Evolutionary conservation across 2,329 filamentous ascomycete species (phyloP).

Genomic region (Exserohilum rostratum): DNA sequence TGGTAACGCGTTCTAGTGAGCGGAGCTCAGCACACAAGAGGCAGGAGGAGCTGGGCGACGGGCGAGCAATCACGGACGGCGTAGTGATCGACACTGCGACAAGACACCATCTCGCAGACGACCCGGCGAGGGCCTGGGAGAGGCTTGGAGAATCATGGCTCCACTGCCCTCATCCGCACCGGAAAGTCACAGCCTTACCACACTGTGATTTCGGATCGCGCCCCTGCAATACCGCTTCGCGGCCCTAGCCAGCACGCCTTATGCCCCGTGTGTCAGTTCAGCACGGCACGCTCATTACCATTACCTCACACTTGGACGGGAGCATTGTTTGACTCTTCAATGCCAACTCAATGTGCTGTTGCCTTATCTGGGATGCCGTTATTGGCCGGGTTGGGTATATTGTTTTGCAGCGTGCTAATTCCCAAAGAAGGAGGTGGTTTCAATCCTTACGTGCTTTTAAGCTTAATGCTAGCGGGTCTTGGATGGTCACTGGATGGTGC

Average conservation of each 20-base stretch:
- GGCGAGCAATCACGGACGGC: neutral
- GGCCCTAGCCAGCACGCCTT: neutral
- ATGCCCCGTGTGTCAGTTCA: neutral
- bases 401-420: slow-evolving; percentile 34
- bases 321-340: slow-evolving; percentile 1
- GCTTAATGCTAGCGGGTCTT: slow-evolving; percentile 41
- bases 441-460: slow-evolving; percentile 38
- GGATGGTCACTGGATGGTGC: slow-evolving; percentile 25
- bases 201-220: neutral
- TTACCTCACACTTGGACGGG: neutral
- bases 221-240: neutral
- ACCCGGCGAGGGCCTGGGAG: slow-evolving; percentile 13
- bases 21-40: slow-evolving; percentile 16
- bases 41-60: slow-evolving; percentile 12
- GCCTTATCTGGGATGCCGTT: slow-evolving; percentile 37
- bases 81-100: slow-evolving; percentile 14
- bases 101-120: slow-evolving; percentile 4
- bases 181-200: neutral
- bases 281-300: neutral
- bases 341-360: slow-evolving; percentile 21
- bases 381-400: slow-evolving; percentile 29
- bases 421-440: slow-evolving; percentile 42
- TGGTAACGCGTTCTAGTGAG: neutral
- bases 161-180: neutral
- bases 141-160: slow-evolving; percentile 7